A percentile compares a stretch with the other conserved stretches of the same genome.
These are phyloP conservation scores for Leccinum subrobustum DNA, from an alignment of 1,284 basidiomycete species.

Conservation along the genomic window DNA sequence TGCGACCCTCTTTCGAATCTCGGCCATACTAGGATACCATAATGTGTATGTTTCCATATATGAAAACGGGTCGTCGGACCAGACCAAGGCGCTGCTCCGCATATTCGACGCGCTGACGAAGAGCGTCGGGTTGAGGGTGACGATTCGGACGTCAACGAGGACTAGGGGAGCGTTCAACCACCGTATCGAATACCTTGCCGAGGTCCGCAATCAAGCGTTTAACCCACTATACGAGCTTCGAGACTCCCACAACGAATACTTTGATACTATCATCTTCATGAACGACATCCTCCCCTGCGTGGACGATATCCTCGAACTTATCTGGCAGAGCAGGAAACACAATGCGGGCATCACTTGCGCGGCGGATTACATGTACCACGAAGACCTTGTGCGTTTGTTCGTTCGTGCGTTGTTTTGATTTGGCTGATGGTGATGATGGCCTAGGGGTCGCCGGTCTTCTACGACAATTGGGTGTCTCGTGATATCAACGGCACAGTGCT, in stretches of 20 bases:
- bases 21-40: conserved; percentile 88
- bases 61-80: conserved; percentile 95
- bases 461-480: conserved; percentile 97
- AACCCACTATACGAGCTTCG: conserved; percentile 90
- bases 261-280: conserved; percentile 96
- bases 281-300: conserved; percentile 96
- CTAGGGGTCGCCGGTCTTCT: conserved; percentile 78
- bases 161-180: conserved; percentile 96
- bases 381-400: conserved; percentile 68
- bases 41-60: conserved; percentile 97
- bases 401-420: background rate
- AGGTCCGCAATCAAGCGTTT: conserved; percentile 93
- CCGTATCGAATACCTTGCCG: conserved; percentile 96
- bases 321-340: conserved; percentile 88
- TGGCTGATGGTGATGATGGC: conserved; percentile 1
- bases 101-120: conserved; percentile 91
- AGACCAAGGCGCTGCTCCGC: conserved; percentile 90
- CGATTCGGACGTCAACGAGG: conserved; percentile 87
- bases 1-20: conserved; percentile 90
- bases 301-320: conserved; percentile 92
- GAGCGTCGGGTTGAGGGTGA: conserved; percentile 85
- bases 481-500: conserved; percentile 97
- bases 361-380: conserved; percentile 96
- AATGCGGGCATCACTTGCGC: conserved; percentile 97
- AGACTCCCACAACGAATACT: conserved; percentile 86